A percentile compares a stretch with the other conserved stretches of the same genome.
Conservation (phyloP, 345 rosid species). For the Salix purpurea region DNA sequence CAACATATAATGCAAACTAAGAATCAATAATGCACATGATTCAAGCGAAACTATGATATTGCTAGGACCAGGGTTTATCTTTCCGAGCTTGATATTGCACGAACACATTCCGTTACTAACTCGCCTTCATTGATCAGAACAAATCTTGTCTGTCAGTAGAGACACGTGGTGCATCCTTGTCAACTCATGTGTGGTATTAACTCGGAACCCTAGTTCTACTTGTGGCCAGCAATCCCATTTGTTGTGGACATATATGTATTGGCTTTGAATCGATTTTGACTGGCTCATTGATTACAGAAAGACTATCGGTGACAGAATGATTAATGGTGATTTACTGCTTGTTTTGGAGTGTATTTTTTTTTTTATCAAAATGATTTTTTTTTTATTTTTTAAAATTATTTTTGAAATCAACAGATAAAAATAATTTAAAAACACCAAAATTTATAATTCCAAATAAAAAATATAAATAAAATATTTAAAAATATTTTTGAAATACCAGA, state of each 20-base stretch:
- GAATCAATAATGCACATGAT: too few relatives aligned
- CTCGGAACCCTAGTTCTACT: background rate
- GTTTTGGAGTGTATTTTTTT: too few relatives aligned
- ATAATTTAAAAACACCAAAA: too few relatives aligned
- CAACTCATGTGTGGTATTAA: background rate
- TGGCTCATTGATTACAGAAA: background rate
- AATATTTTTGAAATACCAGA: background rate
- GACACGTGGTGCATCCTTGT: background rate
- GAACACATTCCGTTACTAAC: background rate
- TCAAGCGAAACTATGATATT: background rate
- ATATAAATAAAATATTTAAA: too few relatives aligned
- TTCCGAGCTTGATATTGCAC: background rate
- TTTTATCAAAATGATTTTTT: too few relatives aligned
- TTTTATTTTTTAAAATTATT: too few relatives aligned
- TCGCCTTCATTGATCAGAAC: background rate
- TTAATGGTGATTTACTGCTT: background rate
- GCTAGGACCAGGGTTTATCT: background rate
- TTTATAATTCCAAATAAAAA: too few relatives aligned
- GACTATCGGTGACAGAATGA: background rate
- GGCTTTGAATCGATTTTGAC: background rate
- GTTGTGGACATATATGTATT: background rate
- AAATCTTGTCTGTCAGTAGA: background rate
- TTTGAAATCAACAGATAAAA: too few relatives aligned
- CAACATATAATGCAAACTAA: background rate
- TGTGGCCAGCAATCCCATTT: slow-evolving; percentile 7